phyloP scores from a whole-genome alignment of 2,329 filamentous ascomycete genomes.

The Pseudogymnoascus sp. region DNA sequence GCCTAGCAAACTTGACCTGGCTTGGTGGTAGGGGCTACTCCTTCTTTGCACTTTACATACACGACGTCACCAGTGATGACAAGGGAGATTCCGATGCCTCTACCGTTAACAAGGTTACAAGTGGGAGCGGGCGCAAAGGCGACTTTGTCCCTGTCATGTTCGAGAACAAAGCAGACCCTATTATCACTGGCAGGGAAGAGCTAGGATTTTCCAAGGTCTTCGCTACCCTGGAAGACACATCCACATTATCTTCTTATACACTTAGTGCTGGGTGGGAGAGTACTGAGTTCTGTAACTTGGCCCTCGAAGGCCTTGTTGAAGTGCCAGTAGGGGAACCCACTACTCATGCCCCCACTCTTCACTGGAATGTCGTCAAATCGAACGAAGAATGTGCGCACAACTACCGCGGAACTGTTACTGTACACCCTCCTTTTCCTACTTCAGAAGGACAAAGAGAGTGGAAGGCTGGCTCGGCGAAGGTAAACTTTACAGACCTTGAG shows the following conservation, averaged over 20 bases:
- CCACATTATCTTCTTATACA: slow-evolving; percentile 5
- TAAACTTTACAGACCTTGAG: slow-evolving; percentile 16
- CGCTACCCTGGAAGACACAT: slow-evolving; percentile 17
- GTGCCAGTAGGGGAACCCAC: not conserved
- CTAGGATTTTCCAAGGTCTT: slow-evolving; percentile 48
- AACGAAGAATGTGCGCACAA: not conserved
- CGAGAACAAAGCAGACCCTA: slow-evolving; percentile 49
- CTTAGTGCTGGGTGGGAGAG: slow-evolving; percentile 20
- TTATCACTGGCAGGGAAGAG: slow-evolving; percentile 48
- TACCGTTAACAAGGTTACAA: slow-evolving; percentile 39
- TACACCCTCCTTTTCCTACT: not conserved
- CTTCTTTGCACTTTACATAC: slow-evolving; percentile 51
- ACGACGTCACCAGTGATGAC: slow-evolving; percentile 43
- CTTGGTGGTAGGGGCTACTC: slow-evolving; percentile 52
- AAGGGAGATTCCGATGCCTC: slow-evolving; percentile 38
- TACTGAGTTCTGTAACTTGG: slow-evolving; percentile 16
- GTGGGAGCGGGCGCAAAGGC: slow-evolving; percentile 30
- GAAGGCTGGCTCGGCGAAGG: slow-evolving; percentile 13
- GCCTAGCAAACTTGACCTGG: slow-evolving; percentile 47
- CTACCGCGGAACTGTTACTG: not conserved
- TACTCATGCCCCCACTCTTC: not conserved
- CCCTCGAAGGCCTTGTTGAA: slow-evolving; percentile 9
- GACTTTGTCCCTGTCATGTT: slow-evolving; percentile 46
- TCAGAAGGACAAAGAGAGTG: slow-evolving; percentile 13
- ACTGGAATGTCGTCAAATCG: not conserved